Percentiles rank a stretch among this genome's conserved stretches.
These are phyloP conservation scores for Dictyostelium capitatum DNA, from an alignment of 78 protist genomes.

Conservation along the genomic window DNA sequence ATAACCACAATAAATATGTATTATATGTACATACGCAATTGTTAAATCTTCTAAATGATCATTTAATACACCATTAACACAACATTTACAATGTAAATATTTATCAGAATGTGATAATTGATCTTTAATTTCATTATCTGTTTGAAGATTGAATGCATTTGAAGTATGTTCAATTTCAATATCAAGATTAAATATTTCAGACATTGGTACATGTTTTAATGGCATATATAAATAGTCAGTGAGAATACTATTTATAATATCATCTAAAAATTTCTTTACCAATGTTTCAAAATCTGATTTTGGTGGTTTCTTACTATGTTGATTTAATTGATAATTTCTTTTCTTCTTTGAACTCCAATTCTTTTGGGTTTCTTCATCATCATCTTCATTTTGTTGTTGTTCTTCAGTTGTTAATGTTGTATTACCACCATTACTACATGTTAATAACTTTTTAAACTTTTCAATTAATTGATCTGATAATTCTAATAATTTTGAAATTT, in stretches of 20 bases:
- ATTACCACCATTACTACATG: too few species aligned
- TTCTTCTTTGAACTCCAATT: background rate
- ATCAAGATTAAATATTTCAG: slow-evolving; percentile 11
- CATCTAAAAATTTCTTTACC: background rate
- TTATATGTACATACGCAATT: slow-evolving; percentile 17
- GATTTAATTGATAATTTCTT: background rate
- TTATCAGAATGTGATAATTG: background rate
- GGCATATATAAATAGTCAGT: background rate
- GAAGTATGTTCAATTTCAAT: background rate
- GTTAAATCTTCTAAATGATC: slow-evolving; percentile 27
- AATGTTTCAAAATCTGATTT: background rate
- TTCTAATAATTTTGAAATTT: background rate
- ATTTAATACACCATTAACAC: background rate
- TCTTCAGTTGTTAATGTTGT: background rate
- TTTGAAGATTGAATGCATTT: background rate
- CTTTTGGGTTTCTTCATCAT: background rate
- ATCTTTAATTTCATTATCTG: background rate
- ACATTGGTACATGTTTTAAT: background rate
- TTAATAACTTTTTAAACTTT: background rate
- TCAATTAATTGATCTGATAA: background rate
- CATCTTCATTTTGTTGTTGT: background rate
- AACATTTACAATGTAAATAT: slow-evolving; percentile 10
- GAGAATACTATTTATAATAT: background rate
- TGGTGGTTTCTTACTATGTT: background rate
- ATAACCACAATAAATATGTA: too few species aligned